Base-by-base conservation (phyloP, 192 early-diverging fungal genomes). In the Glomus cerebriforme region DNA sequence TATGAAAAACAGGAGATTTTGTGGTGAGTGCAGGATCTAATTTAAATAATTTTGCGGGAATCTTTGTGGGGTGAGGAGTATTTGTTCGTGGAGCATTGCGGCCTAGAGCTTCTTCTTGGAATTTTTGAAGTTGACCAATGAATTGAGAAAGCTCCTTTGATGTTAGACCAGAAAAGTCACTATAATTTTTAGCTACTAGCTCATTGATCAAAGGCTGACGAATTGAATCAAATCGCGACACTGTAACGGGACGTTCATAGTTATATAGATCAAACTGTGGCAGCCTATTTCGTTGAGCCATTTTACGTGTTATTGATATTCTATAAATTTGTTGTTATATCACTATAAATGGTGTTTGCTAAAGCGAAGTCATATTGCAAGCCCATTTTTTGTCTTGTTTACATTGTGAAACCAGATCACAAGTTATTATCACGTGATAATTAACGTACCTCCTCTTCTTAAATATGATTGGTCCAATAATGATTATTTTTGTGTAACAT, bases 21-120 rank as follows among this genome's bases (percentile, higher is more conserved):
- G 35, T 60, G 0, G 58, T 75, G 8, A 82, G 75, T 22, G 79
- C 75, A 17, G 59, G 77, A 49, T 83, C 73, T 15, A 82, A 65
- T 66, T 83, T 85, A 66, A 90, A 87, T 10, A 88, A 22, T 64
- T 86, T 86, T 8, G 82, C 79, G 19, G 89, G 89, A 31, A 90
- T 83, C 39, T 85, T 83, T 10, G 80, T 59, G 1, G 84, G 79
- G 7, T 73, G 73, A 22, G 69, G 66, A 13, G 66, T 26, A 6
- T 39, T 27, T 6, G 47, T 45, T 26, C 62, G 74, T 17, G 74
- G 15, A 32, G 31, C 77, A 66, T 66, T 70, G 35, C 81, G 45
- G 3, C 87, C 89, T 12, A 90, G 78, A 66, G 67, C 78, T 17
- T 87, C 84, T 66, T 90, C 83, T 79, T 90, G 89, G 68, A 88